Conservation (phyloP, 768 basidiomycete genomes). For the Phylloporus scabripes region DNA sequence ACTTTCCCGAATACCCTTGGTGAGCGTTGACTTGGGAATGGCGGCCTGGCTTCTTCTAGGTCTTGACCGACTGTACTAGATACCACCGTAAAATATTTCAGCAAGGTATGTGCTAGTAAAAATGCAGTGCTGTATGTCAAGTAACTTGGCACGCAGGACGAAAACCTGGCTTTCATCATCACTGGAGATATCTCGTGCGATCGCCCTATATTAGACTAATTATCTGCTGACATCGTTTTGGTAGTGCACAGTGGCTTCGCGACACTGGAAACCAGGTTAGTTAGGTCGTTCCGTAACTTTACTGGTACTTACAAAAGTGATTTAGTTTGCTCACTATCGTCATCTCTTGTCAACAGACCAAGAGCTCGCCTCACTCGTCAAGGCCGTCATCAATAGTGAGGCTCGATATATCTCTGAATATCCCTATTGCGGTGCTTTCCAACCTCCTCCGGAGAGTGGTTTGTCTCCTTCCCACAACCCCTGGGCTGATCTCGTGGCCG, state of each 20-base stretch:
- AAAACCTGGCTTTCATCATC: conserved; percentile 76
- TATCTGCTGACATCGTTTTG: conserved; percentile 5
- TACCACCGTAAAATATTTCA: conserved; percentile 76
- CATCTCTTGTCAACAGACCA: conserved; percentile 51
- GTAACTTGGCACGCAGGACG: conserved; percentile 34
- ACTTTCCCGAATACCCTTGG: conserved; percentile 80
- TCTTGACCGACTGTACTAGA: conserved; percentile 36
- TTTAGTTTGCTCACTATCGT: conserved; percentile 67
- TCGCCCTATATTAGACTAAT: background rate
- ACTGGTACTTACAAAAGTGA: conserved; percentile 1
- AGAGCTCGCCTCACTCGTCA: conserved; percentile 58
- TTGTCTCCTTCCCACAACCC: conserved; percentile 58
- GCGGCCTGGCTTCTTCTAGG: background rate
- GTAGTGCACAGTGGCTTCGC: conserved; percentile 77
- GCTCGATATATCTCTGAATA: conserved; percentile 65
- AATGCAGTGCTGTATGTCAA: background rate
- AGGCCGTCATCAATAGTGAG: conserved; percentile 80
- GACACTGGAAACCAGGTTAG: conserved; percentile 74
- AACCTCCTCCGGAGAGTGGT: conserved; percentile 73
- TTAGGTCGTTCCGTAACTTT: background rate
- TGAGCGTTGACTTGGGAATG: conserved; percentile 24
- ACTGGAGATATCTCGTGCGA: conserved; percentile 77
- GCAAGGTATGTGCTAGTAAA: conserved; percentile 35
- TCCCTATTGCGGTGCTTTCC: conserved; percentile 79
- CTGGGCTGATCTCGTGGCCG: conserved; percentile 63